Evolutionary conservation across 805 yeast genomes (phyloP).

Genomic region (Candida loeiensis): DNA sequence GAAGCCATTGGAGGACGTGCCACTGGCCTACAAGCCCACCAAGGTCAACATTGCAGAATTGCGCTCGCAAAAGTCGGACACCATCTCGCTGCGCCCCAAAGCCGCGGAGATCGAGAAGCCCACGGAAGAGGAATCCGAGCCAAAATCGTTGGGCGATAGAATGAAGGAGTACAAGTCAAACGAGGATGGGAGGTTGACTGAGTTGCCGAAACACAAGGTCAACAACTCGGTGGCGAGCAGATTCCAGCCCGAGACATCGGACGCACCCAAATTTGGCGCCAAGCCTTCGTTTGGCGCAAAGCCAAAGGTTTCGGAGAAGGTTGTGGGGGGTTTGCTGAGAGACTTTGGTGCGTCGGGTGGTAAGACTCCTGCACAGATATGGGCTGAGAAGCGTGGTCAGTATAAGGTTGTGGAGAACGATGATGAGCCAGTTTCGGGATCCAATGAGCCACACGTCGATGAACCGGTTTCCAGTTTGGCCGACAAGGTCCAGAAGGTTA

Average conservation of each 20-base stretch:
- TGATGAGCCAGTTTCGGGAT: conserved; percentile 27
- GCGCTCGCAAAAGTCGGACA: conserved; percentile 47
- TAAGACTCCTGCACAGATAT: conserved; percentile 88
- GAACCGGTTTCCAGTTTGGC: conserved; percentile 8
- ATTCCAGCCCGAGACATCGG: conserved; percentile 30
- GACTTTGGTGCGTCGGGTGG: conserved; percentile 69
- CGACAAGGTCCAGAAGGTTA: conserved; percentile 3
- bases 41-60: conserved; percentile 57
- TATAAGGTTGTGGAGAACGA: conserved; percentile 42
- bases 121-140: conserved; percentile 18
- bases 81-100: conserved; percentile 40
- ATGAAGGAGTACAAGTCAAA: conserved; percentile 38
- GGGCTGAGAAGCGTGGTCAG: conserved; percentile 89
- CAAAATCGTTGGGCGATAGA: conserved; percentile 44
- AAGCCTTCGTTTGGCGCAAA: conserved; percentile 37
- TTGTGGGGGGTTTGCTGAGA: conserved; percentile 57
- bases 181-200: conserved; percentile 51
- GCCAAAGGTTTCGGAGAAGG: conserved; percentile 26
- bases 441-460: conserved; percentile 16
- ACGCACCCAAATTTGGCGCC: conserved; percentile 31
- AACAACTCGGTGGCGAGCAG: conserved; percentile 48
- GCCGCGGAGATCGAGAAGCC: conserved; percentile 11
- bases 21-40: conserved; percentile 65
- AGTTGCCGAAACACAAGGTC: conserved; percentile 62
- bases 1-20: conserved; percentile 49